Percentiles rank a stretch among this genome's conserved stretches.
phyloP scores from a whole-genome alignment of 1,284 basidiomycete genomes.

The Leccinum idahoense region DNA sequence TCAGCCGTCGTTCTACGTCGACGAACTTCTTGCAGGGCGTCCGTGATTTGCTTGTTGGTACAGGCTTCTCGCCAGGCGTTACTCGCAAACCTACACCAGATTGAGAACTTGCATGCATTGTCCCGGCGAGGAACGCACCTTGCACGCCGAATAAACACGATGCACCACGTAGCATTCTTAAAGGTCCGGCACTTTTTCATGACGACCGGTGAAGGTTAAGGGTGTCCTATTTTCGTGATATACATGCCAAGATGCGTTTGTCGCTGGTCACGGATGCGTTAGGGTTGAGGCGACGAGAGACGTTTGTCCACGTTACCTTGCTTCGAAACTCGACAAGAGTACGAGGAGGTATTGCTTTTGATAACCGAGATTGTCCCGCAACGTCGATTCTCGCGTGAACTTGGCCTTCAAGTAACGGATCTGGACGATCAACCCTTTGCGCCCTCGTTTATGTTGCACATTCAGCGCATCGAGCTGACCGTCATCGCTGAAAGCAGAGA shows the following conservation, averaged over 20 bases:
- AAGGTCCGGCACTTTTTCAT: conserved; percentile 43
- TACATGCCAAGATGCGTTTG: conserved; percentile 70
- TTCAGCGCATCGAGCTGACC: conserved; percentile 54
- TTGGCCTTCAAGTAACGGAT: conserved; percentile 92
- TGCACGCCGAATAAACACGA: conserved; percentile 65
- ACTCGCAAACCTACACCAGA: conserved; percentile 46
- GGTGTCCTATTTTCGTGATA: conserved; percentile 68
- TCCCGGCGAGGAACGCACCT: conserved; percentile 44
- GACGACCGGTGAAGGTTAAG: conserved; percentile 32
- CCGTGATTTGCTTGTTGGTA: conserved; percentile 52
- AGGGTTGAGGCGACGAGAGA: not conserved
- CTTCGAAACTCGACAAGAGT: conserved; percentile 62
- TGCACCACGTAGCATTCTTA: conserved; percentile 53
- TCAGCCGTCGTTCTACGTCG: conserved; percentile 38
- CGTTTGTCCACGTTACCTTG: conserved; percentile 48
- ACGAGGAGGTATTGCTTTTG: conserved; percentile 83
- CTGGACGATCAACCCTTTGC: conserved; percentile 83
- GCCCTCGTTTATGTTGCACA: conserved; percentile 74
- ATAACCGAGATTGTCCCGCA: conserved; percentile 76
- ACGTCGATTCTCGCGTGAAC: conserved; percentile 78
- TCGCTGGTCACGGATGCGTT: conserved; percentile 46
- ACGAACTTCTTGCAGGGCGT: conserved; percentile 67
- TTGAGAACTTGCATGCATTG: conserved; percentile 8
- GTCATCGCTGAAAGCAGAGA: conserved; percentile 35
- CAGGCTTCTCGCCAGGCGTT: conserved; percentile 58